Conservation (phyloP, 1,139 yeast genomes). For the Suhomyces yuchorum region DNA sequence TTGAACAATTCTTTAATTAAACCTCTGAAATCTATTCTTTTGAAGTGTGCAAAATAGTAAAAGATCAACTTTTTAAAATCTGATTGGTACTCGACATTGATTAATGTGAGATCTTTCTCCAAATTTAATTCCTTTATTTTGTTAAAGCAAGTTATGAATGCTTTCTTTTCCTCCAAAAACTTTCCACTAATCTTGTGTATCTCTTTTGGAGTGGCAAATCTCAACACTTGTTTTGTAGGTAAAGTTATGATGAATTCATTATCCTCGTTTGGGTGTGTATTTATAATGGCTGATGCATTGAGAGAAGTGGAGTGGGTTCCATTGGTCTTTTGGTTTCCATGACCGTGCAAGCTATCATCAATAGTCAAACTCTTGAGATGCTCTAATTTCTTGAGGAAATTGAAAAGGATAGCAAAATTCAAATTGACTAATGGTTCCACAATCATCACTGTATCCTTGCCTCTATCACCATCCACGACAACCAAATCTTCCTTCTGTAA, state of each 20-base stretch:
- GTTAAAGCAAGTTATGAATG: slow-evolving; percentile 47
- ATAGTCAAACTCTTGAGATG: slow-evolving; percentile 74
- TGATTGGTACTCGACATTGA: slow-evolving; percentile 91
- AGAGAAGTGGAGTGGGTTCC: slow-evolving; percentile 43
- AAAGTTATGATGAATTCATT: slow-evolving; percentile 50
- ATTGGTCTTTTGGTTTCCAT: slow-evolving; percentile 24
- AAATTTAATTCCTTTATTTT: slow-evolving; percentile 48
- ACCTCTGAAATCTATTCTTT: slow-evolving; percentile 89
- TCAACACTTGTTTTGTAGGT: slow-evolving; percentile 51
- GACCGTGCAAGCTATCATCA: slow-evolving; percentile 16
- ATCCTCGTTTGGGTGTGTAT: slow-evolving; percentile 43
- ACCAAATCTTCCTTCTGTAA: slow-evolving; percentile 52
- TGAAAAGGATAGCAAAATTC: slow-evolving; percentile 69
- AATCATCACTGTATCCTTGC: slow-evolving; percentile 54
- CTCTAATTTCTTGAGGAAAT: slow-evolving; percentile 74
- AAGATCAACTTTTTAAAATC: slow-evolving; percentile 92
- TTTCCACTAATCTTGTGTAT: slow-evolving; percentile 46
- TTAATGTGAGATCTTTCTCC: slow-evolving; percentile 37
- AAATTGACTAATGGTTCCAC: slow-evolving; percentile 47
- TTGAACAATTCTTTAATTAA: slow-evolving; percentile 90
- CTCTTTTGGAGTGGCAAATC: slow-evolving; percentile 54
- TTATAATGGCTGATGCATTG: slow-evolving; percentile 43
- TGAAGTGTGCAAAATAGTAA: slow-evolving; percentile 75
- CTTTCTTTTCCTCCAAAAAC: slow-evolving; percentile 50
- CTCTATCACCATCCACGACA: slow-evolving; percentile 54